Evolutionary conservation across 495 filamentous ascomycete genomes (phyloP).

Genomic region (Daldinia childiae): DNA sequence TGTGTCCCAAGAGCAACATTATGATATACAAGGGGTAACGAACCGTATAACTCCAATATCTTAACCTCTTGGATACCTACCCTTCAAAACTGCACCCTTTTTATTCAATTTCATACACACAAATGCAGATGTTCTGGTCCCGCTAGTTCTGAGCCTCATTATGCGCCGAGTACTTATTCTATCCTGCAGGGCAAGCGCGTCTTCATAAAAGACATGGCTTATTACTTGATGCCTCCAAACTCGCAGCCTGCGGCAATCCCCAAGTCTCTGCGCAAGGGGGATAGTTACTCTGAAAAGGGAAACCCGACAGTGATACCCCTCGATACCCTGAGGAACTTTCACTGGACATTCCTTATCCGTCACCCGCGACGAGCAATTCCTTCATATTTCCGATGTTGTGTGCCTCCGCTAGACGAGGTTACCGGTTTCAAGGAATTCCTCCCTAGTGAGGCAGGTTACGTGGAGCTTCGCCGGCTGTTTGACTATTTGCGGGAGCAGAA

Average conservation of each 20-base stretch:
- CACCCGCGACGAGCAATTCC: slow-evolving; percentile 89
- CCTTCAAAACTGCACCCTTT: background rate
- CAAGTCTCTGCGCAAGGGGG: slow-evolving; percentile 74
- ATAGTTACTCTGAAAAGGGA: slow-evolving; percentile 54
- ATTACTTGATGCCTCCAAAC: slow-evolving; percentile 84
- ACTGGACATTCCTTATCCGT: slow-evolving; percentile 97
- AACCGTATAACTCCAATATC: background rate
- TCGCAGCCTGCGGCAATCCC: slow-evolving; percentile 73
- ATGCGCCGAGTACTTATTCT: slow-evolving; percentile 22
- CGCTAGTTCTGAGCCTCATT: slow-evolving; percentile 8
- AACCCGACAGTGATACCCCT: slow-evolving; percentile 89
- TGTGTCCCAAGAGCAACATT: background rate
- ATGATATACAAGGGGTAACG: background rate
- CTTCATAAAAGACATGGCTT: slow-evolving; percentile 97
- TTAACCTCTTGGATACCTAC: background rate
- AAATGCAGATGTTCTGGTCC: slow-evolving; percentile 4
- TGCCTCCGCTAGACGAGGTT: slow-evolving; percentile 79
- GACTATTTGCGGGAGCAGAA: slow-evolving; percentile 75
- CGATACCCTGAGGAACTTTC: slow-evolving; percentile 74
- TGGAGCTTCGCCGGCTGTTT: slow-evolving; percentile 83
- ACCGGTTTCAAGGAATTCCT: slow-evolving; percentile 90
- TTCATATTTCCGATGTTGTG: slow-evolving; percentile 93
- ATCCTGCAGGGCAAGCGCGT: slow-evolving; percentile 74
- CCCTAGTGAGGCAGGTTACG: slow-evolving; percentile 87
- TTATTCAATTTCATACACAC: background rate